Conservation (phyloP, 345 rosid species). For the Pugionium dolabratum region DNA sequence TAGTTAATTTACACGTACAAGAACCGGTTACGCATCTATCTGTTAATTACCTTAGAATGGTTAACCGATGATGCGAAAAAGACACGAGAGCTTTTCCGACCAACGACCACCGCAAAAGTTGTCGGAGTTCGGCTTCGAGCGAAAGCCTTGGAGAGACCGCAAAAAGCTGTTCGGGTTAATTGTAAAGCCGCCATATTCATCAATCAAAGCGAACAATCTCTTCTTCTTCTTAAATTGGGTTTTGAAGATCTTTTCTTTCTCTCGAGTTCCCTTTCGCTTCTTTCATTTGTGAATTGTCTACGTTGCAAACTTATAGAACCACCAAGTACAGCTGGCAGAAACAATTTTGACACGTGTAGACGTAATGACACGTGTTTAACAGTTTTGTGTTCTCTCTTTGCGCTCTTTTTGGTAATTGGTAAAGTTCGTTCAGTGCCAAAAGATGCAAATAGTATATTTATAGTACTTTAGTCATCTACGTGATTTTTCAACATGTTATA, state of each 20-base stretch:
- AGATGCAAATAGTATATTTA: too few relatives aligned
- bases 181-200: conserved; percentile 37
- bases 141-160: conserved; percentile 26
- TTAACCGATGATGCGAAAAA: conserved; percentile 35
- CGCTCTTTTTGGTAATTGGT: too few relatives aligned
- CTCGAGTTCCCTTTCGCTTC: not conserved
- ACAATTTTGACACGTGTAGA: conserved; percentile 28
- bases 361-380: conserved; percentile 17
- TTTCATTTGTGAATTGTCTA: not conserved
- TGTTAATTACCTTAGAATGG: conserved; percentile 29
- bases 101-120: conserved; percentile 30
- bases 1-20: not conserved
- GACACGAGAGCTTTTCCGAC: conserved; percentile 36
- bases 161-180: conserved; percentile 28
- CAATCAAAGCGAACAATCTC: conserved; percentile 19
- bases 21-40: not conserved
- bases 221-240: not conserved
- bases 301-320: conserved; percentile 30
- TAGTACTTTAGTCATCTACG: too few relatives aligned
- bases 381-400: not conserved
- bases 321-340: conserved; percentile 24
- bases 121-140: conserved; percentile 31
- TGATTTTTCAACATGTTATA: too few relatives aligned
- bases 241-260: not conserved
- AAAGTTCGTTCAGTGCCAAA: too few relatives aligned